Base-by-base conservation (phyloP, 371 early-diverging fungal genomes). In the Mucor sp. region DNA sequence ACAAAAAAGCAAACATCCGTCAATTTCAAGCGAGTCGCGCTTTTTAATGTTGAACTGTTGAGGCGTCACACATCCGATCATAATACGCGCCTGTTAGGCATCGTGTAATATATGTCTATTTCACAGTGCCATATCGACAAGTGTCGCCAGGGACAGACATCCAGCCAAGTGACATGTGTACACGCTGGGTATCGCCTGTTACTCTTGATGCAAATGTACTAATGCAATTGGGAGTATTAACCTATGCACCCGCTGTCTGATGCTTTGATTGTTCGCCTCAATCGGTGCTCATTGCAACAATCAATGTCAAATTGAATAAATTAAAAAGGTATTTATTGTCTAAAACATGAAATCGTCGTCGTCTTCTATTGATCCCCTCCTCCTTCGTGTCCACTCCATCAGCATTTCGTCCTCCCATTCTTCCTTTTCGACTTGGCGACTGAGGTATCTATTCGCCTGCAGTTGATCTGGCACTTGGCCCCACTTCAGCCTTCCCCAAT, bases 351-450 rank as follows among this genome's bases (percentile, higher is more conserved):
- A 65, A 21, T 66, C 71, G 21, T 62, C 65, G 14, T 69, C 56
- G 15, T 70, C 70, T 19, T 56, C 58, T 44, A 69, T 67, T 15
- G 60, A 61, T 3, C 21, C 30, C 50, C 76, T 59, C 48, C 71
- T 63, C 47, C 71, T 72, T 32, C 66, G 65, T 25, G 66, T 69
- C 72, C 81, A 77, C 50, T 78, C 77, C 41, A 58, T 55, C 3
- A 77, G 48, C 67, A 81, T 72, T 53, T 84, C 84, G 62, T 84
- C 84, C 68, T 84, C 84, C 82, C 84, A 84, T 66, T 78, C 79
- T 70, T 84, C 84, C 47, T 77, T 80, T 0, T 65, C 56, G 3
- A 76, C 58, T 27, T 62, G 63, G 21, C 68, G 55, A 3, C 66
- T 63, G 0, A 82, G 63, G 56, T 82, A 80, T 48, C 67, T 61